Evolutionary conservation across 1,284 basidiomycete genomes (phyloP), one percentile per base, ranked within the genome.

Genomic region (Ustilago bromivora): DNA sequence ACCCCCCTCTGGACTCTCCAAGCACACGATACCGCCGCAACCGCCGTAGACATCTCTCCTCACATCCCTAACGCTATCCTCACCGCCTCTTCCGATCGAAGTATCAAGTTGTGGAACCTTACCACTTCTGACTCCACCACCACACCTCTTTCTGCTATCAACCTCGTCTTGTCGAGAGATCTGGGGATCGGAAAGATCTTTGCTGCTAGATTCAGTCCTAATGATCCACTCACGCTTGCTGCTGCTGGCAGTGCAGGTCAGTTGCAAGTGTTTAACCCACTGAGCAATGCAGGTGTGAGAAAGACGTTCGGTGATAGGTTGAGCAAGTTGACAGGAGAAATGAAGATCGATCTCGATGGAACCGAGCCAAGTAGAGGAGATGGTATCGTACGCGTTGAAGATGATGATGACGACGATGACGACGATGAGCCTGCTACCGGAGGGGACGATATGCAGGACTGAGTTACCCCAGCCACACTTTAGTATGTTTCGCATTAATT

Each of bases 121-220:
- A 76, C 98, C 49, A 88, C 88, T 57, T 87, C 88, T 64, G 91
- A 92, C 57, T 90, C 64, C 32, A 46, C 66, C 3, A 12, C 3
- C 15, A 19, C 34, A 23, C 10, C 56, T 4, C 71, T 70, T 4
- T 58, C 53, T 2, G 71, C 72, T 7, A 94, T 98, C 84, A 95
- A 92, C 86, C 89, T 99, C 78, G 95, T 95, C 6, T 92, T 92
- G 0, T 92, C 92, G 12, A 88, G 95, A 71, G 96, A 99, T 87
- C 89, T 99, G n/a, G 96, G 94, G 51, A 91, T 98, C 56, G 96
- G 96, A 86, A 97, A 97, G 88, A 92, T 99, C 19, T 99, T 99
- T 87, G 92, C 95, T 1, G 90, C 92, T 0, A 89, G 90, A 3
- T 98, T 94, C 89, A 96, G 94, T 28, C 96, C 97, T 0, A 95